Evolutionary conservation across 352 stramenopile species (phyloP), one percentile per base, ranked within the genome.

Genomic region (Phytopythium boreale): DNA sequence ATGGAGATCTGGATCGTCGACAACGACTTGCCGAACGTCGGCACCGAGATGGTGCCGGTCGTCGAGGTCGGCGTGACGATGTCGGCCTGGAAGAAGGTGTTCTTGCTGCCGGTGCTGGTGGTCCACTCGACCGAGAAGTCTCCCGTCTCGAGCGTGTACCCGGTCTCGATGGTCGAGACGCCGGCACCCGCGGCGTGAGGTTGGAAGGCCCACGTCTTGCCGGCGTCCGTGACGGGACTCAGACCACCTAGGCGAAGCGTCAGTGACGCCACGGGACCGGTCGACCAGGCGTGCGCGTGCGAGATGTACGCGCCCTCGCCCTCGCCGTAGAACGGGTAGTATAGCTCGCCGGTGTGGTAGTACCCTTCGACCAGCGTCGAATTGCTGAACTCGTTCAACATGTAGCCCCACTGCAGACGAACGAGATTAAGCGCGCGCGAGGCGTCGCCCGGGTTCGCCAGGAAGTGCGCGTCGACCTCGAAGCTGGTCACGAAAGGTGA

Each of bases 401-500:
- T 79, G 66, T 79, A 79, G 9, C 69, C 61, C 72, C 72, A 79
- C 43, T 77, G 69, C 19, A 60, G 69, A 49, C 72, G 69, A 5
- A 74, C 67, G 53, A 79, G 74, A 41, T 69, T 66, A 4, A 77
- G 36, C 24, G 72, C 72, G 4, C 63, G 50, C 9, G 69, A 67
- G 0, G 69, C 62, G 41, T 79, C 65, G 22, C 68, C 71, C 0
- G 68, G 64, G 6, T 59, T 69, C 20, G 68, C 68, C 10, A 61
- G 53, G 2, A 78, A 64, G 29, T 78, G 71, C 47, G 68, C 71
- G 50, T 79, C 72, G 8, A 79, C 27, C 44, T 79, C 72, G 2
- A 68, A 15, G n/a, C 69, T 68, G 1, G 69, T 75, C 27, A 79
- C 69, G 63, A 76, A 76, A 0, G 69, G 72, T 0, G 69, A 79